A percentile compares a stretch with the other conserved stretches of the same genome.
Conservation (phyloP, 2,329 filamentous ascomycete genomes). For the Pseudocercospora pini-densiflorae region DNA sequence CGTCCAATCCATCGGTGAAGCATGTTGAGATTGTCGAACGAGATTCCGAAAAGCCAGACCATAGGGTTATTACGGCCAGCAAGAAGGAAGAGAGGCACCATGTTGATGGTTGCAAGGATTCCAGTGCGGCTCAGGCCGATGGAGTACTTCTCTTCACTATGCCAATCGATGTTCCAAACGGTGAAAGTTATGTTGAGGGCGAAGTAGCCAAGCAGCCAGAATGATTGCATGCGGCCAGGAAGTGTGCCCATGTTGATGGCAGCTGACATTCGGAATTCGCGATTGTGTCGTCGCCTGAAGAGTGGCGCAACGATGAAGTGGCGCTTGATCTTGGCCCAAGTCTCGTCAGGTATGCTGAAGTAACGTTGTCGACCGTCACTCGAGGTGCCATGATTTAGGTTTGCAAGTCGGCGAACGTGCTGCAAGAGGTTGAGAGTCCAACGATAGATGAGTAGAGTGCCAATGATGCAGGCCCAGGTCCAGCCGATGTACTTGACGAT, state of each 20-base stretch:
- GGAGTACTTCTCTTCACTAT: conserved; percentile 71
- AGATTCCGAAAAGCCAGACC: conserved; percentile 71
- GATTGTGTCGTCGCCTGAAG: conserved; percentile 54
- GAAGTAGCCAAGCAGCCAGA: conserved; percentile 54
- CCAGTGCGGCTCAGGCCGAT: conserved; percentile 71
- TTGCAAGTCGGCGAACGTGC: conserved; percentile 74
- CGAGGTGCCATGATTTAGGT: conserved; percentile 73
- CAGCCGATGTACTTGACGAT: conserved; percentile 42
- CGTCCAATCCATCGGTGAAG: conserved; percentile 81
- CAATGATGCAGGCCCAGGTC: conserved; percentile 66
- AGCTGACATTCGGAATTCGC: conserved; percentile 55
- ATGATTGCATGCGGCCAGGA: conserved; percentile 53
- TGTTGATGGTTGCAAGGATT: conserved; percentile 73
- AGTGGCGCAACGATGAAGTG: conserved; percentile 54
- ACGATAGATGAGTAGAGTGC: conserved; percentile 69
- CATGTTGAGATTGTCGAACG: conserved; percentile 82
- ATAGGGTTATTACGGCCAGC: conserved; percentile 79
- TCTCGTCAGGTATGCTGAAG: conserved; percentile 67
- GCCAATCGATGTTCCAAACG: conserved; percentile 61
- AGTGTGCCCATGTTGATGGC: conserved; percentile 56
- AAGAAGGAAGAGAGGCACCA: conserved; percentile 76
- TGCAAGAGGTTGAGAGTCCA: conserved; percentile 63
- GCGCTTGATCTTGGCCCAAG: conserved; percentile 51
- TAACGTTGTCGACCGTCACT: conserved; percentile 65
- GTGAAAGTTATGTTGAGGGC: conserved; percentile 54